Conservation (phyloP, 2,329 filamentous ascomycete genomes). For the Cadophora luteo-olivacea region DNA sequence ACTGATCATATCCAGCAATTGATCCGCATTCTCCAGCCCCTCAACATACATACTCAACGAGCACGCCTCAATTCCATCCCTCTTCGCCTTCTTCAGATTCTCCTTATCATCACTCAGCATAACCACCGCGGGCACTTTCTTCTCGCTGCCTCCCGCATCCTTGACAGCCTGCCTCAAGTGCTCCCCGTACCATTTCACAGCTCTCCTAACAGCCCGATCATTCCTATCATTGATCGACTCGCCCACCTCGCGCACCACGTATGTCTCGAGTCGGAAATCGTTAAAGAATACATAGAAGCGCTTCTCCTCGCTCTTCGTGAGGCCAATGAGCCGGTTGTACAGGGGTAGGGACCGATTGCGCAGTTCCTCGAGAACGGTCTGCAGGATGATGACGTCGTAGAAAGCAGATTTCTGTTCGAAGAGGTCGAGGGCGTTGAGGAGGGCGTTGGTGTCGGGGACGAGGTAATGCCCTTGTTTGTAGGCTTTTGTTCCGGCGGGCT, state of each 20-base stretch:
- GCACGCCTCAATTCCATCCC: conserved; percentile 73
- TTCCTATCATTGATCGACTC: conserved; percentile 97
- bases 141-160: conserved; percentile 55
- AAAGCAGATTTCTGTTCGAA: conserved; percentile 93
- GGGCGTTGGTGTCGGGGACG: conserved; percentile 93
- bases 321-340: conserved; percentile 88
- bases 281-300: conserved; percentile 99
- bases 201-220: conserved; percentile 85
- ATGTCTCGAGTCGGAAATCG: conserved; percentile 92
- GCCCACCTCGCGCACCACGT: conserved; percentile 74
- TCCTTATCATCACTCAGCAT: conserved; percentile 95
- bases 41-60: conserved; percentile 81
- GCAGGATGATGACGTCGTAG: conserved; percentile 94
- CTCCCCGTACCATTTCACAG: conserved; percentile 88
- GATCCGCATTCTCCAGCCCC: conserved; percentile 81
- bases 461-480: conserved; percentile 93
- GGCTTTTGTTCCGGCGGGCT: conserved; percentile 80
- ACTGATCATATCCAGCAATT: conserved; percentile 91
- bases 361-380: conserved; percentile 95
- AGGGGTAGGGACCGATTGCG: conserved; percentile 92
- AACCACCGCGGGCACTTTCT: conserved; percentile 75
- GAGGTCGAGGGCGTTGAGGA: conserved; percentile 94
- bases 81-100: conserved; percentile 81
- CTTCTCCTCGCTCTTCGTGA: conserved; percentile 96
- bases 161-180: conserved; percentile 74